Percentiles rank a stretch among this genome's conserved stretches.
phyloP scores from a whole-genome alignment of 176 grass and related monocot genomes.

The Stipa capillata region DNA sequence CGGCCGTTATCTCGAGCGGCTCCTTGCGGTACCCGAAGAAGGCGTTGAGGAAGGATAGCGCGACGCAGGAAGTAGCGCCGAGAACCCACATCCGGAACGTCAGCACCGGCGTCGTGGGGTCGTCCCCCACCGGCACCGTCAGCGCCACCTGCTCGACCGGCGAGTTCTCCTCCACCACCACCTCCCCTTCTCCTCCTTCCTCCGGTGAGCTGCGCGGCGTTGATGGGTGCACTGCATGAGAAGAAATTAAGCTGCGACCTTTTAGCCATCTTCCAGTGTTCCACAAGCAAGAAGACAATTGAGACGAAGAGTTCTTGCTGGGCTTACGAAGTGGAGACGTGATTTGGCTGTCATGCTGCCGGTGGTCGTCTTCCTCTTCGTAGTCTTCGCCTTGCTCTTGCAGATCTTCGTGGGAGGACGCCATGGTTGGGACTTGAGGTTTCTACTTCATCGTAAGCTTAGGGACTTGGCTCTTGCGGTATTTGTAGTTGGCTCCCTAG shows the following conservation, averaged over 20 bases:
- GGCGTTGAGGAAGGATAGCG: conserved; percentile 76
- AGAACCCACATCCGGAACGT: conserved; percentile 91
- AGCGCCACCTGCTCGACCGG: conserved; percentile 82
- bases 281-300: not conserved
- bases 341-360: not conserved
- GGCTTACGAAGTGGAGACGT: not conserved
- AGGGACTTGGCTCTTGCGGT: too few species aligned
- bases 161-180: conserved; percentile 50
- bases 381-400: not conserved
- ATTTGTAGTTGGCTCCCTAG: too few species aligned
- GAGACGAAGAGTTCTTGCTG: not conserved
- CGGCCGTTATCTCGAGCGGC: conserved; percentile 54
- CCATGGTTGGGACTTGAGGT: not conserved
- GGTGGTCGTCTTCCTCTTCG: not conserved
- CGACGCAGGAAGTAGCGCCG: conserved; percentile 40
- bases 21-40: conserved; percentile 97
- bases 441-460: not conserved
- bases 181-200: not conserved
- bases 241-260: not conserved
- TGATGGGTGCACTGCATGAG: conserved; percentile 10
- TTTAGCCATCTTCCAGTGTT: not conserved
- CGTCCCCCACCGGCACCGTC: conserved; percentile 66
- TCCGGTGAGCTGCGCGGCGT: not conserved
- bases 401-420: not conserved
- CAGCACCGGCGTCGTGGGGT: conserved; percentile 47